Conservation (phyloP, 371 early-diverging fungal genomes). For the Lichtheimia hyalospora region DNA sequence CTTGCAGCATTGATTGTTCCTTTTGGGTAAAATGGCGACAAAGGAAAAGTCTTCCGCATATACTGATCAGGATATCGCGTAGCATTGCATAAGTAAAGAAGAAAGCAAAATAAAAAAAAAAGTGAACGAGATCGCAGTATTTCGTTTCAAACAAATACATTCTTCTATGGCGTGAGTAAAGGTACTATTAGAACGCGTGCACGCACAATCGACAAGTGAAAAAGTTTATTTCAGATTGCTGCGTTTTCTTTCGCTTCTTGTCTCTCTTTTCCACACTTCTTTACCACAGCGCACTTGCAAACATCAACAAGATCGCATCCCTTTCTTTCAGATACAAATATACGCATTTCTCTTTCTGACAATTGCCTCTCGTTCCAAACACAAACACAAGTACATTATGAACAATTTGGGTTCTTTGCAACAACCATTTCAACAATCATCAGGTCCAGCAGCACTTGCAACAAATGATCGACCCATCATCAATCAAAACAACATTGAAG, state of each 20-base stretch:
- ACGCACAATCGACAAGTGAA: not conserved
- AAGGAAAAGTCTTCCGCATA: not conserved
- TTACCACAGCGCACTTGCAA: not conserved
- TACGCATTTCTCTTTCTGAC: not conserved
- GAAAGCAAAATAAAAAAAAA: not conserved
- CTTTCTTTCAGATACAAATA: not conserved
- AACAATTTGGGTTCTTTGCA: conserved; percentile 4
- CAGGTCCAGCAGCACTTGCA: not conserved
- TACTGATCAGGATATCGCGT: too few species aligned
- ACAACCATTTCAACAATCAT: not conserved
- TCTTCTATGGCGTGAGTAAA: conserved; percentile 2
- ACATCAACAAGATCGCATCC: not conserved
- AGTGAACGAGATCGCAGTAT: not conserved
- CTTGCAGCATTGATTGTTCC: conserved; percentile 3
- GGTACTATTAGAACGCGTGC: not conserved
- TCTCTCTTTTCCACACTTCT: conserved; percentile 6
- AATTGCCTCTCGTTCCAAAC: not conserved
- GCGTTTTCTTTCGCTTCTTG: not conserved
- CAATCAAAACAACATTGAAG: conserved; percentile 5
- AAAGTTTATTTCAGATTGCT: conserved; percentile 3
- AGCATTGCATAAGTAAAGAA: too few species aligned
- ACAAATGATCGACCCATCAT: conserved; percentile 1
- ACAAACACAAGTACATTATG: not conserved
- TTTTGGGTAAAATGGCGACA: conserved; percentile 1
- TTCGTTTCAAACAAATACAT: not conserved